These are phyloP conservation scores for Vitis labrusca DNA, from an alignment of 164 flowering plant genomes.

Conservation along the genomic window DNA sequence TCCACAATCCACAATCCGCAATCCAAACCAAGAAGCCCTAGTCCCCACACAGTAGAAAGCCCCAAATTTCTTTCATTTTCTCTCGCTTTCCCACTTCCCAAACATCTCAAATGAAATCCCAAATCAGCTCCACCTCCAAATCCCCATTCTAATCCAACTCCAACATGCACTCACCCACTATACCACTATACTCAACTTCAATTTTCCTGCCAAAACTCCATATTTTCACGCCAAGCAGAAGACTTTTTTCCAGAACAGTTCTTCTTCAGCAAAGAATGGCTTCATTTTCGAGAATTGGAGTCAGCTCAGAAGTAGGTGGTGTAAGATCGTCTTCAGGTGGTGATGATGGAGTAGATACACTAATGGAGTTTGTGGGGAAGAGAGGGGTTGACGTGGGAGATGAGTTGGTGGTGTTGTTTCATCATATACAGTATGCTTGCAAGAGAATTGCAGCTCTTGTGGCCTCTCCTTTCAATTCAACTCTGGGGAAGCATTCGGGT, in stretches of 20 bases:
- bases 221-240: constrained; percentile 11
- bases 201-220: constrained; percentile 23
- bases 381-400: constrained; percentile 64
- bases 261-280: constrained; percentile 27
- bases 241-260: neutral
- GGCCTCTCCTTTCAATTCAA: constrained; percentile 81
- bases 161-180: constrained; percentile 17
- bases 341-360: constrained; percentile 40
- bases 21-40: too few species aligned
- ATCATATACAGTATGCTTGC: constrained; percentile 82
- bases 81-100: too few species aligned
- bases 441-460: constrained; percentile 88
- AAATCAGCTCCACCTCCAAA: too few species aligned
- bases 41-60: too few species aligned
- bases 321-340: constrained; percentile 7
- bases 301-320: constrained; percentile 9
- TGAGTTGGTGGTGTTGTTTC: constrained; percentile 67
- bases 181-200: constrained; percentile 9
- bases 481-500: constrained; percentile 35
- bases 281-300: constrained; percentile 23
- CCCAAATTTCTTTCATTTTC: too few species aligned
- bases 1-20: too few species aligned
- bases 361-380: constrained; percentile 69
- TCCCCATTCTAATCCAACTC: too few species aligned
- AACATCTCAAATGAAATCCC: too few species aligned